Evolutionary conservation across 306 rosid species (phyloP), one percentile per base, ranked within the genome.

Genomic region (Carpinus viminea): DNA sequence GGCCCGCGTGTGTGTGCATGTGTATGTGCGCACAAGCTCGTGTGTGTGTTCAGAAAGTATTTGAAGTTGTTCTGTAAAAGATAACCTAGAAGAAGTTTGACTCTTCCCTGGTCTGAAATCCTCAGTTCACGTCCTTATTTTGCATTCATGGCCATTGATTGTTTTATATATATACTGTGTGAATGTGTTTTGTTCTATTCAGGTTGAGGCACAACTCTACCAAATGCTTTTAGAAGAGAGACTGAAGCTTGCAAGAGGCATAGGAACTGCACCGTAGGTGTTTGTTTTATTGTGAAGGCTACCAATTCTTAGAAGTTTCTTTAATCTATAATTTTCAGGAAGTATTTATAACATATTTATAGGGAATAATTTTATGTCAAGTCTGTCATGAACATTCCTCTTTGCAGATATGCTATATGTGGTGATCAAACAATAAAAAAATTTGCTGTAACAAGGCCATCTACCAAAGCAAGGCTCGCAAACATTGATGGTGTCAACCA

Each of bases 401-500:
- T 77, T 70, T 78, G 84, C 79, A 91, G 98, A 78, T 93, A 91
- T 84, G 98, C 97, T 76, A 52, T 93, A 72, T 93, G 97, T 85
- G 98, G 98, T 68, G 98, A 93, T 85, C 93, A 89, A 78, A 88
- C 98, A 0, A 89, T 91, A 10, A 87, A 72, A 87, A 87, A 82
- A 84, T 89, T 93, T 89, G 88, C 93, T 43, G 80, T 93, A 82
- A 75, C 82, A 53, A 90, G 98, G 79, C 98, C 98, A 61, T 93
- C 98, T 56, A 85, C 98, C 83, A 87, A 87, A 86, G 96, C 97
- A 78, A 85, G 98, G 85, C 86, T 93, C 50, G 96, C 98, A 41
- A 87, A 89, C 81, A 90, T 93, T 64, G 97, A 93, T 76, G 98
- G 98, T 26, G 93, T 93, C 79, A 90, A 91, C 90, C 98, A 93